These are phyloP conservation scores for Aschersonia sp. DNA, from an alignment of 2,329 filamentous ascomycete genomes.

Conservation along the genomic window DNA sequence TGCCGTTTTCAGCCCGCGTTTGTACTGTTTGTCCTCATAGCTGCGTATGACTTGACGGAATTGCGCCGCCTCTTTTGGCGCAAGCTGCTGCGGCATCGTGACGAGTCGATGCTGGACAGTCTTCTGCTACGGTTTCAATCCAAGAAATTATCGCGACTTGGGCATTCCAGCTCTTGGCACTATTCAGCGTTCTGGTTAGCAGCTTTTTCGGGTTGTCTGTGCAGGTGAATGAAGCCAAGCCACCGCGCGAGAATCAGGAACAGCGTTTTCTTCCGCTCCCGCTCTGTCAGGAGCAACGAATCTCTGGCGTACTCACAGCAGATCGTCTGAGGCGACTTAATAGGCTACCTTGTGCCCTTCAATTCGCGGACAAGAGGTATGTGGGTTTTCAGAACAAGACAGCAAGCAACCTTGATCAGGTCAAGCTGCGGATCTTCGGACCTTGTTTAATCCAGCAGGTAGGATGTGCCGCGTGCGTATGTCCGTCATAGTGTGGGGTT, in stretches of 20 bases:
- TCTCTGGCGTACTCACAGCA: background rate
- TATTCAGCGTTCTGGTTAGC: too few relatives aligned
- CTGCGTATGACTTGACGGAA: constrained; percentile 90
- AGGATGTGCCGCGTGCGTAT: background rate
- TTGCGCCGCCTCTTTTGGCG: constrained; percentile 81
- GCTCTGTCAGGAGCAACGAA: too few relatives aligned
- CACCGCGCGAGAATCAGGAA: too few relatives aligned
- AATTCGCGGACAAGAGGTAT: background rate
- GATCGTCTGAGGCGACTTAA: background rate
- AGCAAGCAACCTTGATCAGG: background rate
- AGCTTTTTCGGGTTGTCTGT: too few relatives aligned
- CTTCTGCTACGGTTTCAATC: too few relatives aligned
- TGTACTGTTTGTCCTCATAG: constrained; percentile 98
- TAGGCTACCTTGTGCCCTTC: too few relatives aligned
- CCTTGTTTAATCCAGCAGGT: constrained; percentile 5
- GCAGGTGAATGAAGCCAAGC: too few relatives aligned
- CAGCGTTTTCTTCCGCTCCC: too few relatives aligned
- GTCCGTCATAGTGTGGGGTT: background rate
- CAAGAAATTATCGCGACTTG: too few relatives aligned
- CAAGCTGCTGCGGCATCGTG: constrained; percentile 57
- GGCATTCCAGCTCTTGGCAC: too few relatives aligned
- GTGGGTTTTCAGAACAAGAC: background rate
- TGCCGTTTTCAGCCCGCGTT: constrained; percentile 80
- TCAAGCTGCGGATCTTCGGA: constrained; percentile 10
- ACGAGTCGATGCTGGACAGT: background rate